These are phyloP conservation scores for Sugiyamaella qingdaonensis DNA, from an alignment of 805 yeast genomes.

Conservation along the genomic window DNA sequence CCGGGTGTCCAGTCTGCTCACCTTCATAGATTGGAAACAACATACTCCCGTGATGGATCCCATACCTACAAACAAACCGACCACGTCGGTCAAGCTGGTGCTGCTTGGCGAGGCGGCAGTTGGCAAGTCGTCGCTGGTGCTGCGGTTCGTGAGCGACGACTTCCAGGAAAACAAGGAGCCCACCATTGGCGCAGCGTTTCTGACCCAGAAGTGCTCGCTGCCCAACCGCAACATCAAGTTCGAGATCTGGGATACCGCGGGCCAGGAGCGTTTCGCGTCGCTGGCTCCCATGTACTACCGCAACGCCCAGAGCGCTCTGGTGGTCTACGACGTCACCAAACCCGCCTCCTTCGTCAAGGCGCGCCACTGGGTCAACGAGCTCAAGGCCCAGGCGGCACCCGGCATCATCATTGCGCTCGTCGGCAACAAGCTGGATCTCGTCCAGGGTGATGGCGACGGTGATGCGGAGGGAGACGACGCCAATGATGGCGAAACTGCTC, in stretches of 20 bases:
- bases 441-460: slow-evolving; percentile 31
- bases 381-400: slow-evolving; percentile 92
- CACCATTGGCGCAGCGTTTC: slow-evolving; percentile 95
- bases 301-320: slow-evolving; percentile 94
- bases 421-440: slow-evolving; percentile 86
- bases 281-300: slow-evolving; percentile 97
- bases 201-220: slow-evolving; percentile 88
- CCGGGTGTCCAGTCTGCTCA: too few relatives aligned
- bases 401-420: slow-evolving; percentile 89
- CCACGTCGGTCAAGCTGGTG: slow-evolving; percentile 82
- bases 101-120: slow-evolving; percentile 97
- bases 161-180: slow-evolving; percentile 97
- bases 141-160: slow-evolving; percentile 90
- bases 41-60: slow-evolving; percentile 10
- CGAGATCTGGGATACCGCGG: slow-evolving; percentile 79
- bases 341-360: slow-evolving; percentile 95
- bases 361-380: slow-evolving; percentile 95
- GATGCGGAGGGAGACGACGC: slow-evolving; percentile 14
- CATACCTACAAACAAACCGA: slow-evolving; percentile 35
- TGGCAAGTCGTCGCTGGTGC: slow-evolving; percentile 88
- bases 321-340: slow-evolving; percentile 91
- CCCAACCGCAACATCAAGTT: slow-evolving; percentile 84
- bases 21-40: too few relatives aligned
- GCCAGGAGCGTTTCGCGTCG: slow-evolving; percentile 94
- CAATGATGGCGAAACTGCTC: slow-evolving; percentile 30